phyloP scores from a whole-genome alignment of 768 basidiomycete genomes.

The Calocera cornea region DNA sequence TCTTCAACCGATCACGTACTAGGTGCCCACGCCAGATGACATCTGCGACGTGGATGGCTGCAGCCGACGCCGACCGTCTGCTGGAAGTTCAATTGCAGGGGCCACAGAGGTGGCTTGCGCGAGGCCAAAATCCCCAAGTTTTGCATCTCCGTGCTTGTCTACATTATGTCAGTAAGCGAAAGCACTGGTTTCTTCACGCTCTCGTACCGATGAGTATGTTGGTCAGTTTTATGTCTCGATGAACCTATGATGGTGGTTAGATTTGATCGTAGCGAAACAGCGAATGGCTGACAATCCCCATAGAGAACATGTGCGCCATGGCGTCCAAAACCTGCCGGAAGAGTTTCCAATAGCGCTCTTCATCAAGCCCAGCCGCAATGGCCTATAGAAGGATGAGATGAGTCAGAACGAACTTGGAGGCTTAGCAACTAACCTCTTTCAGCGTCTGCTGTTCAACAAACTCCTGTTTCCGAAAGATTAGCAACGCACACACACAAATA shows the following conservation, averaged over 20 bases:
- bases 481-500: neutral
- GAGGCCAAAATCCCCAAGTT: conserved; percentile 87
- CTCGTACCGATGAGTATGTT: conserved; percentile 84
- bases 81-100: conserved; percentile 62
- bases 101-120: conserved; percentile 56
- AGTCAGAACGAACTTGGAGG: neutral
- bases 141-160: conserved; percentile 19
- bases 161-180: conserved; percentile 15
- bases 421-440: conserved; percentile 43
- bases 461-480: conserved; percentile 36
- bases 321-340: conserved; percentile 86
- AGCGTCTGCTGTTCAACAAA: conserved; percentile 85
- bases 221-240: conserved; percentile 74
- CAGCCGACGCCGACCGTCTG: conserved; percentile 33
- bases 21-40: conserved; percentile 61
- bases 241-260: conserved; percentile 11
- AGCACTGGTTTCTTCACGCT: neutral
- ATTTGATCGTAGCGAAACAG: neutral
- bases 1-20: conserved; percentile 41
- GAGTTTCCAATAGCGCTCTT: conserved; percentile 78
- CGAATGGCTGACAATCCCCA: conserved; percentile 55
- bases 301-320: conserved; percentile 72
- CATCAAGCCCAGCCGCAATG: conserved; percentile 64
- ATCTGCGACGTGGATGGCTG: conserved; percentile 22
- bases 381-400: conserved; percentile 30